Conservation (phyloP, 768 basidiomycete species). For the Thelephora ganbajun region DNA sequence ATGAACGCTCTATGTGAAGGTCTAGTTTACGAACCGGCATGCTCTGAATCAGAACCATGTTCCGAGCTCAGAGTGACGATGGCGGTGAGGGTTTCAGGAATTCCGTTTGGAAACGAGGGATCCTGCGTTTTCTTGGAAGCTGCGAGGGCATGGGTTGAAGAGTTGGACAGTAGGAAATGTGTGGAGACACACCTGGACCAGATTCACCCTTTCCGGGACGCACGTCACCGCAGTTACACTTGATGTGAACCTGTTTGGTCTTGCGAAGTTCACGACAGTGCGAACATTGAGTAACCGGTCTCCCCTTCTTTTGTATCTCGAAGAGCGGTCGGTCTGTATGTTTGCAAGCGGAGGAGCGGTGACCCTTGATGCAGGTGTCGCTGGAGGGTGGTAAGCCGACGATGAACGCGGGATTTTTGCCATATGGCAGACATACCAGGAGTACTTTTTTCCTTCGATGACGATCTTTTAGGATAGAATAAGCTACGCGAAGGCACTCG, state of each 20-base stretch:
- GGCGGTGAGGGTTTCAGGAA: conserved; percentile 57
- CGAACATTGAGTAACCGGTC: conserved; percentile 39
- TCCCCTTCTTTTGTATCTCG: conserved; percentile 60
- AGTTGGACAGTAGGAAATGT: conserved; percentile 31
- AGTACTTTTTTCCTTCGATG: conserved; percentile 67
- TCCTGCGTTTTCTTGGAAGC: conserved; percentile 47
- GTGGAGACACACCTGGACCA: conserved; percentile 1
- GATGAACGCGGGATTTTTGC: background rate
- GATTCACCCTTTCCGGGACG: conserved; percentile 5
- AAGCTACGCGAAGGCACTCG: background rate
- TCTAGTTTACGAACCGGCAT: conserved; percentile 26
- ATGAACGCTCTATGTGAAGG: background rate
- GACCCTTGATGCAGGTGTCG: conserved; percentile 90
- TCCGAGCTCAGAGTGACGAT: conserved; percentile 34
- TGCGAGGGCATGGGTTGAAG: conserved; percentile 13
- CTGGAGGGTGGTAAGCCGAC: conserved; percentile 23
- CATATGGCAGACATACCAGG: conserved; percentile 38
- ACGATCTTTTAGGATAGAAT: conserved; percentile 35
- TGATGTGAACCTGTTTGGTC: conserved; percentile 26
- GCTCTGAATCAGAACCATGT: conserved; percentile 48
- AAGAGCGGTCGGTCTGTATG: conserved; percentile 81
- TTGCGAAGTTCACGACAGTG: conserved; percentile 23
- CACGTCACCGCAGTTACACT: conserved; percentile 20
- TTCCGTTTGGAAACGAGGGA: conserved; percentile 73
- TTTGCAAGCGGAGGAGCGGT: conserved; percentile 79